Base-by-base conservation (phyloP, 495 filamentous ascomycete genomes). In the Aspergillus ellipticus region DNA sequence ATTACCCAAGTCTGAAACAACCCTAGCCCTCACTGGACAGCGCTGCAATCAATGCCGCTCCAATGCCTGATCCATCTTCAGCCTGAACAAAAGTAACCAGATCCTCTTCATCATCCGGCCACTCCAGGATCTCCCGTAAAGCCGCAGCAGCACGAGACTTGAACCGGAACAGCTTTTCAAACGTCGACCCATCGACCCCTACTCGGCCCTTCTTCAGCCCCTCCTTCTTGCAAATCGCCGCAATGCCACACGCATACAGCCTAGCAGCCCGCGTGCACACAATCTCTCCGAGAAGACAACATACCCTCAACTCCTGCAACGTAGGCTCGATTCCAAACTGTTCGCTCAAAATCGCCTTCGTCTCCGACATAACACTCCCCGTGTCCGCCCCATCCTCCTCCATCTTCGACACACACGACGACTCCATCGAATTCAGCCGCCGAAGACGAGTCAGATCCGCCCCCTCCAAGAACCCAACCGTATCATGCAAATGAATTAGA, bases 131-230 rank as follows among this genome's bases (percentile, higher is more conserved):
- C 54, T 59, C 57, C 13, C 89, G 82, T 8, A 96, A 80, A 35
- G 89, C 92, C 55, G 85, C 79, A 0, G 88, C 87, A 26, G 88
- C 89, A 48, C 92, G 85, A 7, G 80, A 77, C 74, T 93, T 90
- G 76, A 97, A 96, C 63, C 91, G 87, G 6, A 88, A 88, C 69
- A 96, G 95, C 66, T 94, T 95, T 78, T 92, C 93, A 75, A 96
- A 96, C 20, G 96, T 89, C 2, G 87, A 88, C 10, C 92, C 92
- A 62, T 97, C 90, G 28, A 93, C 92, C 49, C 91, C 92, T n/a
- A 96, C 90, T 65, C 93, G 89, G 75, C 89, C 93, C 4, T 79
- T 76, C 45, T 79, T 70, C 51, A 87, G 85, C 26, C 81, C 79
- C 72, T 94, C 96, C 82, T 93, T 96, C 73, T 82, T 92, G 78